Base-by-base conservation (phyloP, 257 asterid genomes). In the Asclepias syriaca region DNA sequence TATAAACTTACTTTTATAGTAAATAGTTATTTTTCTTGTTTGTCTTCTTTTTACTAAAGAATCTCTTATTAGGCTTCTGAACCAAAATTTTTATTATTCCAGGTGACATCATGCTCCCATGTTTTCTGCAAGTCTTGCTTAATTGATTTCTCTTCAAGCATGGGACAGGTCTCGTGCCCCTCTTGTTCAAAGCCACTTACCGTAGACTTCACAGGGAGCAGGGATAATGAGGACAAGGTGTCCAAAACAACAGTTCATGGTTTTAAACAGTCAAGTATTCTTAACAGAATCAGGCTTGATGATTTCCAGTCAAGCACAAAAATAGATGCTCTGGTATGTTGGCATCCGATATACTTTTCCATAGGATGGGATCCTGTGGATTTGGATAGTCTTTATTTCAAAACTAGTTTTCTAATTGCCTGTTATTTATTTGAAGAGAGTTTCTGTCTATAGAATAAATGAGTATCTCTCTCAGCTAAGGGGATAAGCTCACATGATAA, bases 291-390 rank as follows among this genome's bases (percentile, higher is more conserved):
- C 75, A 82, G 76, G 77, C 87, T 93, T 29, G 77, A 83, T 59
- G 84, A 86, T 77, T 93, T 90, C 81, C 97, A 86, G 86, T 86
- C 96, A 32, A 93, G 98, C 74, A 93, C 98, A 69, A 93, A 93
- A 84, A 90, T 93, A 77, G 98, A 93, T 73, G 98, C 98, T 58
- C 78, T 94, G 96, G 98, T 91, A 88, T 77, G 87, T 79, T 48
- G 21, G 66, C 27, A 22, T 32, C 55, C 1, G 51, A 58, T 37
- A 15, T 69, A 51, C 72, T 65, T 69, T 37, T 24, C 24, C 49
- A 14, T 46, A 8, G 15, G 37, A 48, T 9, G 49, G 15, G 40
- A 19, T 39, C 32, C 54, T 46, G 54, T 70, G 46, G 46, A 22
- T 72, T 72, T 56, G 5, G 1, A 49, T 8, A 12, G 11, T 60